A percentile compares a stretch with the other conserved stretches of the same genome.
Evolutionary conservation across 345 rosid genomes (phyloP).

Genomic region (Rhodomyrtus tomentosa): DNA sequence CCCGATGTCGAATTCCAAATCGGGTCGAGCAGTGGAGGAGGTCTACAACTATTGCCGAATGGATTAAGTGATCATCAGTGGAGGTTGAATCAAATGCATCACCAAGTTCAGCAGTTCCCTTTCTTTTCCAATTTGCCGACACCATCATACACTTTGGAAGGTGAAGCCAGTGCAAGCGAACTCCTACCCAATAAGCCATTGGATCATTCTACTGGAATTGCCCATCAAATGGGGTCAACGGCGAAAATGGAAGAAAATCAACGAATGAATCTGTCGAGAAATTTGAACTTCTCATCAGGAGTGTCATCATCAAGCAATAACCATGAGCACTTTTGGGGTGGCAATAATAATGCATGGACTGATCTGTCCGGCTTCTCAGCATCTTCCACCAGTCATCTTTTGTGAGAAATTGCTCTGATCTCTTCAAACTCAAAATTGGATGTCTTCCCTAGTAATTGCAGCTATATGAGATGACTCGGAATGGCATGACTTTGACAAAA

Average conservation of each 20-base stretch:
- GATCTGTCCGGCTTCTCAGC: constrained; percentile 33
- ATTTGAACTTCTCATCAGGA: constrained; percentile 26
- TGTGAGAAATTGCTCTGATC: constrained; percentile 9
- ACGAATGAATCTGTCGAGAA: constrained; percentile 32
- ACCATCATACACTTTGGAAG: constrained; percentile 18
- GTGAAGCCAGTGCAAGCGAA: constrained; percentile 1
- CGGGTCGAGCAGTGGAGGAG: constrained; percentile 3
- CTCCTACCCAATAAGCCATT: constrained; percentile 15
- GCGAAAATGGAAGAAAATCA: constrained; percentile 35
- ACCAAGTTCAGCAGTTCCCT: constrained; percentile 22
- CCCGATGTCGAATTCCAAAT: constrained; percentile 19
- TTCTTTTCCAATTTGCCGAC: constrained; percentile 17
- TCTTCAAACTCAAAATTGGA: background rate
- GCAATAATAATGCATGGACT: constrained; percentile 34
- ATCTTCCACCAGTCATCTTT: constrained; percentile 29
- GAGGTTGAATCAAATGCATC: background rate
- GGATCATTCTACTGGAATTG: constrained; percentile 8
- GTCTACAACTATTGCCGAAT: constrained; percentile 11
- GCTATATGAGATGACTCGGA: background rate
- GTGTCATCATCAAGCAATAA: background rate
- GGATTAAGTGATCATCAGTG: constrained; percentile 12
- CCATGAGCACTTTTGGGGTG: constrained; percentile 18
- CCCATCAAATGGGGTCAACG: background rate
- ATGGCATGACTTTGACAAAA: background rate
- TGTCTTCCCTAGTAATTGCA: background rate